These are phyloP conservation scores for Bisporella sp. DNA, from an alignment of 2,329 filamentous ascomycete species.

Conservation along the genomic window DNA sequence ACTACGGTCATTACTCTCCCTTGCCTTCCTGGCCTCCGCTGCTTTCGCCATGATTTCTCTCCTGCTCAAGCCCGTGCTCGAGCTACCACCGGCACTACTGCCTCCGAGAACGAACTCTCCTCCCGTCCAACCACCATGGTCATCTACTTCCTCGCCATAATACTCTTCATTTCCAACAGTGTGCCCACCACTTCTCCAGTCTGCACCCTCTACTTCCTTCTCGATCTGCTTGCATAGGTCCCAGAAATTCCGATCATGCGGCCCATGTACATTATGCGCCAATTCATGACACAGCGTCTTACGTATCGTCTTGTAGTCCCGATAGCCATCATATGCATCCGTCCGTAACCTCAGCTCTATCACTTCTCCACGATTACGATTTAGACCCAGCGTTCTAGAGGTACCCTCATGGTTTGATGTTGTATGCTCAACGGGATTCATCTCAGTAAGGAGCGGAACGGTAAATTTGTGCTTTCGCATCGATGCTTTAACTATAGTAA, in stretches of 20 bases:
- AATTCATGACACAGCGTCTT: constrained; percentile 93
- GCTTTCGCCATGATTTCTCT: constrained; percentile 70
- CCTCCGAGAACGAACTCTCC: constrained; percentile 70
- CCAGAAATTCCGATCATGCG: constrained; percentile 88
- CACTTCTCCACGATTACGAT: constrained; percentile 79
- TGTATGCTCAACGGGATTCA: constrained; percentile 84
- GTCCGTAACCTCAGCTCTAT: constrained; percentile 90
- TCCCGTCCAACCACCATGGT: constrained; percentile 71
- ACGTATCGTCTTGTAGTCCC: constrained; percentile 86
- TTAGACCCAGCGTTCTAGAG: constrained; percentile 76
- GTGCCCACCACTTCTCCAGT: constrained; percentile 68
- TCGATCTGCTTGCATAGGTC: constrained; percentile 82
- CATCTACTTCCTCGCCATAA: constrained; percentile 50
- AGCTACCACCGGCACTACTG: constrained; percentile 26
- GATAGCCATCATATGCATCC: constrained; percentile 87
- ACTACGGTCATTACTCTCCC: constrained; percentile 17
- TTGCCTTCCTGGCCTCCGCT: constrained; percentile 49
- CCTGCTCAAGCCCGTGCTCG: constrained; percentile 46
- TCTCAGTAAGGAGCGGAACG: constrained; percentile 85
- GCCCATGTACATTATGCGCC: constrained; percentile 80
- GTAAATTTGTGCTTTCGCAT: constrained; percentile 83
- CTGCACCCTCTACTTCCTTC: constrained; percentile 70
- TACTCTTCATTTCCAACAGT: constrained; percentile 52
- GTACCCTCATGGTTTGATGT: constrained; percentile 60
- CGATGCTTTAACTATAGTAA: constrained; percentile 49